Percentiles rank a stretch among this genome's conserved stretches.
Evolutionary conservation across 768 basidiomycete species (phyloP).

Genomic region (Agaricus subrufescens): DNA sequence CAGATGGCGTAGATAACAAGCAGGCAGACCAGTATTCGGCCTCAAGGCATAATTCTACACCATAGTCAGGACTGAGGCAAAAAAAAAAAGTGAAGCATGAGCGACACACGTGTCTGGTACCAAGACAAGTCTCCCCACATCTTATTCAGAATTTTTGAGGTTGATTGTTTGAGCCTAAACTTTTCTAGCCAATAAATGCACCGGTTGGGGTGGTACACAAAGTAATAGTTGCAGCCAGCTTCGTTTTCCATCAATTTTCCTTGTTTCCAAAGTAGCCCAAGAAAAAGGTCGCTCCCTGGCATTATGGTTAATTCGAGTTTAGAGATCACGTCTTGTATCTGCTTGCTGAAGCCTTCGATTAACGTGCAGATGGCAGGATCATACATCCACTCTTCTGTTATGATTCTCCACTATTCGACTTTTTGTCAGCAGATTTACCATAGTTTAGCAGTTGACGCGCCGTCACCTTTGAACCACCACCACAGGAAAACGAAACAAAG

Average conservation of each 20-base stretch:
- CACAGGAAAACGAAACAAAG: no score
- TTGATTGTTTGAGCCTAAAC: neutral
- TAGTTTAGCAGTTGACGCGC: no score
- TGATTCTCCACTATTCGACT: no score
- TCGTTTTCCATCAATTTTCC: neutral
- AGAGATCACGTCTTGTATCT: neutral
- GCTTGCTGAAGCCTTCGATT: neutral
- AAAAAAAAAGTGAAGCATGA: neutral
- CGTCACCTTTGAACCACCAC: no score
- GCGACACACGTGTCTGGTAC: neutral
- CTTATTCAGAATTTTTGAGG: no score
- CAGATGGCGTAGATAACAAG: neutral
- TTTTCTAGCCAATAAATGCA: constrained; percentile 4
- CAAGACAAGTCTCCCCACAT: neutral
- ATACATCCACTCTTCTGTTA: neutral
- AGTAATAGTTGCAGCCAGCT: constrained; percentile 1
- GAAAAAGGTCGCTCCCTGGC: constrained; percentile 2
- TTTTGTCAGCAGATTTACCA: no score
- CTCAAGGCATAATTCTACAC: constrained; percentile 2
- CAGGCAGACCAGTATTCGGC: constrained; percentile 1
- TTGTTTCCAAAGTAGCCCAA: neutral
- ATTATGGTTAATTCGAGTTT: neutral
- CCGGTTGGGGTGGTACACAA: neutral
- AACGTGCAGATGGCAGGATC: neutral
- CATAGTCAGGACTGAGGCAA: no score